These are phyloP conservation scores for Phytophthora megakarya DNA, from an alignment of 352 stramenopile genomes.

Conservation along the genomic window DNA sequence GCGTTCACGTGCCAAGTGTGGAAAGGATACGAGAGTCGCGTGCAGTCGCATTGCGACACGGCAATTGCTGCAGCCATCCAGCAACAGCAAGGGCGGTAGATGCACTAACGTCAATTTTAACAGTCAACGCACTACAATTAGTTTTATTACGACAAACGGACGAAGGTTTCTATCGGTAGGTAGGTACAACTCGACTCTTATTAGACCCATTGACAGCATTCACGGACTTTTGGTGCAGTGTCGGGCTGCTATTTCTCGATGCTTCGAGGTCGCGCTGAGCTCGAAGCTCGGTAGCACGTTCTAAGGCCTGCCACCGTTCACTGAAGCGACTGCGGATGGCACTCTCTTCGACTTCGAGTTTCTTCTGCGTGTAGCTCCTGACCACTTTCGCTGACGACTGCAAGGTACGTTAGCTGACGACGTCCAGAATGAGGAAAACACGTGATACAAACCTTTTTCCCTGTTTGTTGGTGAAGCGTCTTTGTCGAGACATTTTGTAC, in stretches of 20 bases:
- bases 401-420: neutral
- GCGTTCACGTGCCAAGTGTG: conserved; percentile 79
- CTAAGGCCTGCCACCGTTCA: conserved; percentile 43
- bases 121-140: neutral
- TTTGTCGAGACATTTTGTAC: conserved; percentile 44
- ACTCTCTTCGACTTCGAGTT: conserved; percentile 41
- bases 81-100: conserved; percentile 19
- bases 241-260: neutral
- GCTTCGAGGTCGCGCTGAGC: conserved; percentile 19
- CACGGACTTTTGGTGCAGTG: neutral
- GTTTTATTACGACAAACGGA: neutral
- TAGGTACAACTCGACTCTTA: neutral
- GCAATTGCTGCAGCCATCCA: conserved; percentile 29
- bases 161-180: neutral
- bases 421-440: neutral
- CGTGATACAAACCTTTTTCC: conserved; percentile 32
- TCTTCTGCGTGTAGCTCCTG: conserved; percentile 51
- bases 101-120: neutral
- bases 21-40: conserved; percentile 83
- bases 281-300: conserved; percentile 22
- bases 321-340: conserved; percentile 38
- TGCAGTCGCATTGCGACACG: conserved; percentile 70
- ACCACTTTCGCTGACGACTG: conserved; percentile 27
- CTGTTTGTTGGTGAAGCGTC: conserved; percentile 43
- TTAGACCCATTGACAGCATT: neutral